phyloP scores from a whole-genome alignment of 1,139 yeast species.

The Meyerozyma carpophila region DNA sequence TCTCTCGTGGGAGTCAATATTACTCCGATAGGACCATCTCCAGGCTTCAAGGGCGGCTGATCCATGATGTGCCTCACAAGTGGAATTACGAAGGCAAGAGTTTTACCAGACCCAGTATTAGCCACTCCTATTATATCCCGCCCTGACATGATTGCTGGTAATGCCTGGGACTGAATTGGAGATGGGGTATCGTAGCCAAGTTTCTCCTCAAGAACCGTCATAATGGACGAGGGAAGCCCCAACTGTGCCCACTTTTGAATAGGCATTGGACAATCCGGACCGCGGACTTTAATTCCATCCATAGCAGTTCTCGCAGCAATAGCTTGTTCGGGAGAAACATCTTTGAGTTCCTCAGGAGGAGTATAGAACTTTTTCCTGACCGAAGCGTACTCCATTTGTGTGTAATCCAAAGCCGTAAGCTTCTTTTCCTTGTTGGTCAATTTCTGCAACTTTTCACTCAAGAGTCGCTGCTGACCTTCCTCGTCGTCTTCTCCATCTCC shows the following conservation, averaged over 20 bases:
- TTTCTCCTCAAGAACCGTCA: constrained; percentile 45
- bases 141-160: constrained; percentile 89
- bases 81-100: constrained; percentile 82
- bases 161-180: constrained; percentile 85
- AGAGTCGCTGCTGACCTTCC: constrained; percentile 18
- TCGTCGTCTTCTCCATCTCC: constrained; percentile 17
- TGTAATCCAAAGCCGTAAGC: constrained; percentile 37
- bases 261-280: constrained; percentile 59
- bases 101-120: constrained; percentile 95
- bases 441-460: constrained; percentile 24
- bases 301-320: constrained; percentile 46
- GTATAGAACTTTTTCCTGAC: constrained; percentile 62
- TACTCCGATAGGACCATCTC: constrained; percentile 75
- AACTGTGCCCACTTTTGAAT: constrained; percentile 74
- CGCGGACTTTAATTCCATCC: constrained; percentile 63
- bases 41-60: constrained; percentile 49
- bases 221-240: constrained; percentile 61
- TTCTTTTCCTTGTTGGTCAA: constrained; percentile 33
- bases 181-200: constrained; percentile 64
- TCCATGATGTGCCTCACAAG: constrained; percentile 77
- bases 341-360: constrained; percentile 53
- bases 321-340: constrained; percentile 47
- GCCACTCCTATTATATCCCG: constrained; percentile 91
- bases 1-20: constrained; percentile 92
- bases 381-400: constrained; percentile 41